Evolutionary conservation across 805 yeast genomes (phyloP).

Genomic region (Teunomyces lycoperdinae): DNA sequence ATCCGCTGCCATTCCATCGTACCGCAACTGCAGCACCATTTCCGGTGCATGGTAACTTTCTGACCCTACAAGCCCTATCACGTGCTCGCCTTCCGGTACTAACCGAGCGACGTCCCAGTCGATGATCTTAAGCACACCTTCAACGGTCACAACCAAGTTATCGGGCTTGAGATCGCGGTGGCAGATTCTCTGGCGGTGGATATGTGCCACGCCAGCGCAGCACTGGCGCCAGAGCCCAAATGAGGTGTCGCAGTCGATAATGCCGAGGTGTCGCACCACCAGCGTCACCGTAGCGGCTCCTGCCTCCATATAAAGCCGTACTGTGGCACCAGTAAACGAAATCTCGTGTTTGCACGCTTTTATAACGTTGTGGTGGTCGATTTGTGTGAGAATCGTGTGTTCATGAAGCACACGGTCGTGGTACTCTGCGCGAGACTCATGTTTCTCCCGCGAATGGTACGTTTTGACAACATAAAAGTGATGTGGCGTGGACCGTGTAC

Average conservation of each 20-base stretch:
- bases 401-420: conserved; percentile 37
- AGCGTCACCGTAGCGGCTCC: conserved; percentile 13
- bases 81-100: conserved; percentile 10
- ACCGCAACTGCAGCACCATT: conserved; percentile 30
- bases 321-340: conserved; percentile 15
- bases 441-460: conserved; percentile 37
- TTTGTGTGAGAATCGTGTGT: conserved; percentile 22
- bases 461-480: conserved; percentile 43
- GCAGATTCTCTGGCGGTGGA: conserved; percentile 37
- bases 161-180: conserved; percentile 53
- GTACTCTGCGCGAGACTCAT: conserved; percentile 42
- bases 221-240: conserved; percentile 43
- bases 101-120: conserved; percentile 38
- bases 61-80: conserved; percentile 50
- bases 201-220: conserved; percentile 31
- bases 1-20: conserved; percentile 43
- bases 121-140: conserved; percentile 39
- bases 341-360: conserved; percentile 28
- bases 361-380: conserved; percentile 35
- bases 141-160: conserved; percentile 36
- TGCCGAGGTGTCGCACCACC: neutral
- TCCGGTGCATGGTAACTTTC: conserved; percentile 49
- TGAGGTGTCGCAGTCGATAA: conserved; percentile 9
- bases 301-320: conserved; percentile 34
- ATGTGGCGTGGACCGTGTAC: neutral